phyloP scores from a whole-genome alignment of 2,329 filamentous ascomycete genomes.

The Fusarium armeniacum region DNA sequence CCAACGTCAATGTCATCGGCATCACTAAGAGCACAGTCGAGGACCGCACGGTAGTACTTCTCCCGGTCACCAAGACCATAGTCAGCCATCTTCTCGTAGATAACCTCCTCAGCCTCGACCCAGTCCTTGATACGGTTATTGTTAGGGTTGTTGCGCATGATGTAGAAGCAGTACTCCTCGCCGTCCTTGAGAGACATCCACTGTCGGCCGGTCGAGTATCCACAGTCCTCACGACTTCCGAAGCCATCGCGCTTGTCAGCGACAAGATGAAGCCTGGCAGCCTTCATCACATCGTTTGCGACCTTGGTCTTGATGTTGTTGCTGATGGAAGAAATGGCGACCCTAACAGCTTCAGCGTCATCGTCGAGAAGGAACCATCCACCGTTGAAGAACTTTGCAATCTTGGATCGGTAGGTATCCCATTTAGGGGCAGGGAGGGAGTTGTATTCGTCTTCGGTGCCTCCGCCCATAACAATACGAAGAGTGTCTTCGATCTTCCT shows the following conservation, averaged over 20 bases:
- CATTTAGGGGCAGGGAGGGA: constrained; percentile 23
- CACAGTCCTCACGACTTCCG: constrained; percentile 19
- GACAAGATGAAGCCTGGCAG: constrained; percentile 26
- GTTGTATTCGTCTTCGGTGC: constrained; percentile 20
- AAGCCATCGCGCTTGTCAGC: constrained; percentile 23
- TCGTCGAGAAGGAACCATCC: constrained; percentile 36
- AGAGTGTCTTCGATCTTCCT: constrained; percentile 10
- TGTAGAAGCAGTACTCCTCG: constrained; percentile 38
- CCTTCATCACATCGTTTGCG: constrained; percentile 36
- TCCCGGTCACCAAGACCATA: constrained; percentile 31
- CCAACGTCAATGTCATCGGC: constrained; percentile 20
- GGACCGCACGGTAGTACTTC: constrained; percentile 14
- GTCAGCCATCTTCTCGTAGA: constrained; percentile 37
- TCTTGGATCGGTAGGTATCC: constrained; percentile 32
- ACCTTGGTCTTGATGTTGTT: constrained; percentile 40
- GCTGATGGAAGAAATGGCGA: constrained; percentile 26
- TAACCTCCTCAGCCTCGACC: constrained; percentile 17
- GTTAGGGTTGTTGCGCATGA: constrained; percentile 22
- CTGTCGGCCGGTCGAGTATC: constrained; percentile 25
- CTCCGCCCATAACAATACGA: constrained; percentile 17
- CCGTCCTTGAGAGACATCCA: constrained; percentile 32
- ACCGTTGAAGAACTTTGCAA: constrained; percentile 37
- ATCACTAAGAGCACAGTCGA: constrained; percentile 17
- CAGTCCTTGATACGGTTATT: constrained; percentile 10
- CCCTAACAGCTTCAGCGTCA: constrained; percentile 24